Evolutionary conservation across 2,329 filamentous ascomycete genomes (phyloP), one percentile per base, ranked within the genome.

Genomic region (Diaporthe longicolla): DNA sequence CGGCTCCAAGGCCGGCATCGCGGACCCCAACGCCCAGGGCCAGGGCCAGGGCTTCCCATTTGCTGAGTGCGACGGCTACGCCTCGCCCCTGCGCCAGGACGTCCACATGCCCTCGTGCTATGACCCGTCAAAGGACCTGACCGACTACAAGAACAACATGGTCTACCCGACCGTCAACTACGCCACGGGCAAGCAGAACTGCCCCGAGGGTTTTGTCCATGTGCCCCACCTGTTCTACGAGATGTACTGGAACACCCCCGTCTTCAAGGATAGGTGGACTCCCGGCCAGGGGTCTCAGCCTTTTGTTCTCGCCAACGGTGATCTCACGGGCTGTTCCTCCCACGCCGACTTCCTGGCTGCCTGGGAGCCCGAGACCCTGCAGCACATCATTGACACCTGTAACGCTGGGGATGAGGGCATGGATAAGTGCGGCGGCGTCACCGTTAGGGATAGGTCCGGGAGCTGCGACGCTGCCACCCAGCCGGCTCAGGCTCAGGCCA

Each of bases 51-150:
- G 90, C n/a, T 93, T 97, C 81, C 94, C 94, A 37, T 87, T 92
- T 79, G 87, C 89, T 80, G 89, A 92, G 79, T 95, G 94, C 80
- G 90, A 93, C 78, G 88, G 89, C 69, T 86, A 83, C 72, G 87
- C 86, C 77, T 91, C 91, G 69, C 90, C 91, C 74, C 86, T 91
- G 58, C 90, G 92, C 52, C 87, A 89, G 72, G 92, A 94, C 77
- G 84, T 94, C 54, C 92, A 93, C 85, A 93, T 94, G 84, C 93
- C 93, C 8, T 92, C 91, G 8, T 94, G 93, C 86, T 94, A 93
- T 88, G 89, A 94, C 82, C 92, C 92, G 40, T 81, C 87, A 55
- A 85, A 88, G 61, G 90, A 89, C 72, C 84, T 92, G 54, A 83
- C 86, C 43, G 86, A 92, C 83, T 91, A 90, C 85, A 85, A 87